Percentiles rank a stretch among this genome's conserved stretches.
These are phyloP conservation scores for Astragalus glycyphyllos DNA, from an alignment of 306 rosid species.

Conservation along the genomic window DNA sequence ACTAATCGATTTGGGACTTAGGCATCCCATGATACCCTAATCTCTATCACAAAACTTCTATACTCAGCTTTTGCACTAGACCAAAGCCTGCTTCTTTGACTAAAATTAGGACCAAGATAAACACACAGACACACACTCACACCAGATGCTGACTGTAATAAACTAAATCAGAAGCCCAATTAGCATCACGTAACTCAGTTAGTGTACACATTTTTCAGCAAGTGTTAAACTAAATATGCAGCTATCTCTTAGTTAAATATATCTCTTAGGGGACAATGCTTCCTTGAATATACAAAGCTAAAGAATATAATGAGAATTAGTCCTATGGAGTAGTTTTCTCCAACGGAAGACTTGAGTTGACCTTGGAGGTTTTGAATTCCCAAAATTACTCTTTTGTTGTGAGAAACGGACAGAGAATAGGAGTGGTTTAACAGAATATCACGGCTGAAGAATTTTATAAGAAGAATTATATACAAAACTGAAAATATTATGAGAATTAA, in stretches of 20 bases:
- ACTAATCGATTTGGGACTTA: no score
- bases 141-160: no score
- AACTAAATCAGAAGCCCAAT: no score
- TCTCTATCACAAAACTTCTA: no score
- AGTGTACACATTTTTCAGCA: not conserved
- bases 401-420: constrained; percentile 3
- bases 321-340: not conserved
- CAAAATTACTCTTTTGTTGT: not conserved
- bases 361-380: not conserved
- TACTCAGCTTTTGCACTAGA: no score
- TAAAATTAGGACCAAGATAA: no score
- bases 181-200: not conserved
- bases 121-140: no score
- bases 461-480: no score
- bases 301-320: not conserved
- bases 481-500: not conserved
- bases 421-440: not conserved
- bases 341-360: not conserved
- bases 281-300: constrained; percentile 9
- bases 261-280: no score
- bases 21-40: no score
- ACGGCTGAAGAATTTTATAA: not conserved
- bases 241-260: constrained; percentile 1
- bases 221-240: not conserved
- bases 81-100: no score